Conservation (phyloP, 495 filamentous ascomycete species). For the Paragyromitra xinjiangensis region DNA sequence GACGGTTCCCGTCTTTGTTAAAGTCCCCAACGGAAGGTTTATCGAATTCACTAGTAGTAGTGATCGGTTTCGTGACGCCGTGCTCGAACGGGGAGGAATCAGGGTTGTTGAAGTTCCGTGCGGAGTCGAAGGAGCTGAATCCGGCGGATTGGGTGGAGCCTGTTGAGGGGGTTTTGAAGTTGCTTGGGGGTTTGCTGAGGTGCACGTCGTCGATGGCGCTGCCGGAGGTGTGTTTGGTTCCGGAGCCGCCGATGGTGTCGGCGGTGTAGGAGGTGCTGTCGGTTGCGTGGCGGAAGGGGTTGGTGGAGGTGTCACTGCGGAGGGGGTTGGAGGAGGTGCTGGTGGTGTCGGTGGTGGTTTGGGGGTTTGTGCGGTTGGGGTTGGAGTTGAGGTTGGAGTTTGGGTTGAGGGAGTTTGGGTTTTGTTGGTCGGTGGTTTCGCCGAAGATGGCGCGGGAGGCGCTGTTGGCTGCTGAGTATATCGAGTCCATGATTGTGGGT, state of each 20-base stretch:
- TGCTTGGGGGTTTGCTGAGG: not conserved
- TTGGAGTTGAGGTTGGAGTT: not conserved
- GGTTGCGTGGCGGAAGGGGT: constrained; percentile 20
- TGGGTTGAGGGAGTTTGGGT: not conserved
- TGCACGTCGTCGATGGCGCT: constrained; percentile 8
- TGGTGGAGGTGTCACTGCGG: constrained; percentile 10
- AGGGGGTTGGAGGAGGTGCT: constrained; percentile 27
- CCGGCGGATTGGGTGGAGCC: not conserved
- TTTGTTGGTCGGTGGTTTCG: not conserved
- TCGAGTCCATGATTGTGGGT: constrained; percentile 29
- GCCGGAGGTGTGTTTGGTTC: constrained; percentile 34
- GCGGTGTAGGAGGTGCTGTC: not conserved
- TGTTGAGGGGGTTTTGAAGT: not conserved
- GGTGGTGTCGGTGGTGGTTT: constrained; percentile 11
- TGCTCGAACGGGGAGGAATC: not conserved
- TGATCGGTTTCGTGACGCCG: not conserved
- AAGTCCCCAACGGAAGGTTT: constrained; percentile 24
- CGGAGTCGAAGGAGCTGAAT: not conserved
- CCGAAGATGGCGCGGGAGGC: constrained; percentile 36
- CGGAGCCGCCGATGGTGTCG: constrained; percentile 9
- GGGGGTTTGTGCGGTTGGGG: not conserved
- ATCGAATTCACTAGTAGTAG: constrained; percentile 17
- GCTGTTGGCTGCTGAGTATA: constrained; percentile 39
- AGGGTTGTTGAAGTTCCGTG: not conserved
- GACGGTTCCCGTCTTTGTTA: constrained; percentile 29